phyloP scores from a whole-genome alignment of 768 basidiomycete species.

The Suillus subaureus region DNA sequence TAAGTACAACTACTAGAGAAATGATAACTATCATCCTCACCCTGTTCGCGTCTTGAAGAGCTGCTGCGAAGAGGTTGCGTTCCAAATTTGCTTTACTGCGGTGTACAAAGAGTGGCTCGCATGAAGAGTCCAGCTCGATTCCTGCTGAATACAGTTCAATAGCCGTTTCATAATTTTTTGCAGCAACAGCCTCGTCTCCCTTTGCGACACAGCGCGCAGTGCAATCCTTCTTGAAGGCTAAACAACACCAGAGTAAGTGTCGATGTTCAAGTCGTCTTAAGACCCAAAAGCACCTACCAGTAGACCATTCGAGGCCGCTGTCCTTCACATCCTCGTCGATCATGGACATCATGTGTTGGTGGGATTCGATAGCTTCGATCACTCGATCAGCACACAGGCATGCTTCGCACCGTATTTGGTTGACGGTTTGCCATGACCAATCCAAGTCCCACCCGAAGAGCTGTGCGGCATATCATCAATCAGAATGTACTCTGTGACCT shows the following conservation, averaged over 20 bases:
- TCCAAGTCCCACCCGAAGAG: background rate
- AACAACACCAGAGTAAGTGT: background rate
- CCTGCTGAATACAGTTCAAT: conserved; percentile 1
- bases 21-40: background rate
- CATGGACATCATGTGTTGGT: background rate
- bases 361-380: background rate
- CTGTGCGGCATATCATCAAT: background rate
- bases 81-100: background rate
- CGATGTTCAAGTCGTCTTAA: background rate
- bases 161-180: background rate
- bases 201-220: background rate
- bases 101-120: background rate
- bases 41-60: background rate
- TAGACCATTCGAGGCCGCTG: background rate
- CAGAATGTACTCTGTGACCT: background rate
- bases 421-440: background rate
- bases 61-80: background rate
- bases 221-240: background rate
- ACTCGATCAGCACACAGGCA: background rate
- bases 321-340: background rate
- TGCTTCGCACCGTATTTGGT: background rate
- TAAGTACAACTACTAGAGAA: background rate
- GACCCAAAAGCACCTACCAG: background rate
- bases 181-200: background rate
- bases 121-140: background rate